Conservation (phyloP, 345 rosid genomes). For the Pistacia vera region DNA sequence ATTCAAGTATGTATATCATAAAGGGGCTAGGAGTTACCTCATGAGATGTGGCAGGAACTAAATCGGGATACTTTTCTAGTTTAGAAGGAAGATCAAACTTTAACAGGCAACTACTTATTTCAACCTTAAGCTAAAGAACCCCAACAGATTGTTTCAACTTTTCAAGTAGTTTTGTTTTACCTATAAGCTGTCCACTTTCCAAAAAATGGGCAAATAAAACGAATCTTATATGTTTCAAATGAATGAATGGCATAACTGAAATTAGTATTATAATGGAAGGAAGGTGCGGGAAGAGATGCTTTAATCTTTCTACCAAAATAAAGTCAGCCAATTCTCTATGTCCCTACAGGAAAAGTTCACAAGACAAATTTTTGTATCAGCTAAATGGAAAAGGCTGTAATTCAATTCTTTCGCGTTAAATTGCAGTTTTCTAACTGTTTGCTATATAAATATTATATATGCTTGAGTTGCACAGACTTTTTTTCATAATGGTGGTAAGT, state of each 20-base stretch:
- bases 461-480: too few species aligned
- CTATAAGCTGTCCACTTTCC: constrained; percentile 84
- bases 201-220: background rate
- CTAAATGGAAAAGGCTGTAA: background rate
- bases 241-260: background rate
- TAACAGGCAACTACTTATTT: constrained; percentile 34
- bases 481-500: too few species aligned
- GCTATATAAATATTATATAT: too few species aligned
- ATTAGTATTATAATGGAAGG: too few species aligned
- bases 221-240: background rate
- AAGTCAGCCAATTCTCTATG: background rate
- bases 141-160: constrained; percentile 87
- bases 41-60: constrained; percentile 40
- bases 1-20: constrained; percentile 17
- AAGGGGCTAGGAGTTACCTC: constrained; percentile 52
- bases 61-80: constrained; percentile 37
- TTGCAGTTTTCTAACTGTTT: too few species aligned
- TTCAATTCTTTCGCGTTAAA: background rate
- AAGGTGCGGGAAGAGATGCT: too few species aligned
- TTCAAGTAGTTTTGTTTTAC: constrained; percentile 67
- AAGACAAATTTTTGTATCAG: too few species aligned
- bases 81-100: constrained; percentile 37
- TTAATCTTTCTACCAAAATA: background rate
- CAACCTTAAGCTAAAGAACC: constrained; percentile 64
- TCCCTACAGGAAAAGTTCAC: too few species aligned